Conservation (phyloP, 163 green algal genomes). For the Scenedesmus sp. region DNA sequence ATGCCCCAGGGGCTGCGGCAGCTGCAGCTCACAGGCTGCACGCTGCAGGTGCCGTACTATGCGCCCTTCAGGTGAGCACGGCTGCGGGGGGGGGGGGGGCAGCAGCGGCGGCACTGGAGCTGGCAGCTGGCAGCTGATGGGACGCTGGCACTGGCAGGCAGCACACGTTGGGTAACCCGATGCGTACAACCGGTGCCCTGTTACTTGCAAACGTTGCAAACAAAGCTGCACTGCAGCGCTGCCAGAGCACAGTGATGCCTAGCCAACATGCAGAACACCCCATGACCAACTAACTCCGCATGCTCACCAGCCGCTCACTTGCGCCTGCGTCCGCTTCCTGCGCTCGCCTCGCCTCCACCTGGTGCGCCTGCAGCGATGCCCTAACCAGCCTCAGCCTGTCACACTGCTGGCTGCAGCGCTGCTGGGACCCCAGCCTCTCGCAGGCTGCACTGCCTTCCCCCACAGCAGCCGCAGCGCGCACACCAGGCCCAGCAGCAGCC, state of each 20-base stretch:
- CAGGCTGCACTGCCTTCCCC: background rate
- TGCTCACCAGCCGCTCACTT: background rate
- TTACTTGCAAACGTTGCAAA: too few relatives aligned
- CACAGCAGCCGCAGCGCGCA: background rate
- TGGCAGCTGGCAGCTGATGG: too few relatives aligned
- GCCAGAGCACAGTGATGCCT: too few relatives aligned
- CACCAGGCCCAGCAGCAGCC: background rate
- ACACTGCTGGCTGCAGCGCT: background rate
- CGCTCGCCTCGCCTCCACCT: background rate
- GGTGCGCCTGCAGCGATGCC: background rate
- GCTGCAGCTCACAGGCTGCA: slow-evolving; percentile 24
- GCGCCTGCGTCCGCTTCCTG: background rate
- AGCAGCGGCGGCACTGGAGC: background rate
- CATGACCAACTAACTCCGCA: too few relatives aligned
- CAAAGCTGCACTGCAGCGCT: too few relatives aligned
- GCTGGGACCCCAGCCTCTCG: background rate
- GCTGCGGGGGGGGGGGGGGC: background rate
- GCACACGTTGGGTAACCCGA: too few relatives aligned
- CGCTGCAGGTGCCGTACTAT: background rate
- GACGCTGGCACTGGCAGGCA: too few relatives aligned
- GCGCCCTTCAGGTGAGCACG: background rate
- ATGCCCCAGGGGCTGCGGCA: background rate
- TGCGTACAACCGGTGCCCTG: too few relatives aligned
- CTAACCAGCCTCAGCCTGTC: slow-evolving; percentile 31
- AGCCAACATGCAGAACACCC: too few relatives aligned